Base-by-base conservation (phyloP, 2,329 filamentous ascomycete species). In the Dryadomyces quercivorus region DNA sequence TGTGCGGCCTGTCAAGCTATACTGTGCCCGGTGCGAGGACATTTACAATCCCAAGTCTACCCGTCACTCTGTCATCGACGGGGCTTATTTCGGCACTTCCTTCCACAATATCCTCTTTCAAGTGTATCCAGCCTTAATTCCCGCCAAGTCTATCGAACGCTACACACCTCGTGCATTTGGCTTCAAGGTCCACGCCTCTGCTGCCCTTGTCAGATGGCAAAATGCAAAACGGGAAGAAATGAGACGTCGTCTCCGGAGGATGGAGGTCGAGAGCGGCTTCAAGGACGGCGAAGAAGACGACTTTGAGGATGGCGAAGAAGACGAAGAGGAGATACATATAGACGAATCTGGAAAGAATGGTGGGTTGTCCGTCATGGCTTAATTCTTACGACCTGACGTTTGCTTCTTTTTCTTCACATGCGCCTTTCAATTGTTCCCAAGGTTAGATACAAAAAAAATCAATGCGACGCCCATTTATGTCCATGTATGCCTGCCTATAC, bases 51-150 rank as follows among this genome's bases (percentile, higher is more conserved):
- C 93, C 47, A 98, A 98, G 70, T 97, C 93, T 3, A 92, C 89
- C 20, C 88, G 93, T 31, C 93, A 98, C 71, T 90, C 91, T 51
- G 81, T 86, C 56, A 96, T 98, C 64, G 93, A 98, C 67, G 93
- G 93, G 59, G 93, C 93, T 60, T 98, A 97, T 77, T 98, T 98
- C 63, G 93, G 93, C 62, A 91, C 92, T 50, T 95, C 88, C 2
- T 98, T 98, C 76, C 92, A 96, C 77, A 96, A 96, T 72, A 96
- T 98, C 70, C 82, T 98, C 59, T 97, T 98, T 75, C 93, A 98
- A 70, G 93, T 98, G 54, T 97, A 97, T 68, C 92, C 93, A 6
- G 83, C 87, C 22, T 78, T 98, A 62, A 82, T 94, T 52, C 93
- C 93, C 3, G 75, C 82, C 61, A 98, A 97, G 77, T 89, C 82